Percentiles rank a stretch among this genome's conserved stretches.
These are phyloP conservation scores for Phytophthora sp. DNA, from an alignment of 352 stramenopile genomes.

Conservation along the genomic window DNA sequence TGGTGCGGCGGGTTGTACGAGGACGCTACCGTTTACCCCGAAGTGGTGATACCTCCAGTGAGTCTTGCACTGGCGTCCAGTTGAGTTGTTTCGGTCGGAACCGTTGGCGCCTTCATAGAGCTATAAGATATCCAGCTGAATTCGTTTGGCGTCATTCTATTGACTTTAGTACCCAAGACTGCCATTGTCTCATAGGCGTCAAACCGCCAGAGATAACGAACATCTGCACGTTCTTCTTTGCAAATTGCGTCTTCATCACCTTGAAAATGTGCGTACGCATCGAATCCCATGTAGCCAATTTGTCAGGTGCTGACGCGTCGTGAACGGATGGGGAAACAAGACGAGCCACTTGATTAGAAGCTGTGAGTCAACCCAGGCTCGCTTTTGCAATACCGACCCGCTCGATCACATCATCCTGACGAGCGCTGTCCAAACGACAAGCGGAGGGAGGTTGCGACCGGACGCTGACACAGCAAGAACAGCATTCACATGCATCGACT, in stretches of 20 bases:
- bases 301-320: not conserved
- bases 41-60: too few relatives aligned
- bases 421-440: not conserved
- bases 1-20: too few relatives aligned
- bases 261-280: not conserved
- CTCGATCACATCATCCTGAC: not conserved
- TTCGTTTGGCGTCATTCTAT: too few relatives aligned
- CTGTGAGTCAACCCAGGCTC: not conserved
- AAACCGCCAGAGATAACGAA: not conserved
- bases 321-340: not conserved
- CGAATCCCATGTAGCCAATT: not conserved
- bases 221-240: slow-evolving; percentile 5
- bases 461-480: not conserved
- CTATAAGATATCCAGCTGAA: too few relatives aligned
- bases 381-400: not conserved
- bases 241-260: not conserved
- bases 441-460: not conserved
- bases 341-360: not conserved
- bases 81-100: too few relatives aligned
- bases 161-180: too few relatives aligned
- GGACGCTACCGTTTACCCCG: too few relatives aligned
- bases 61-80: too few relatives aligned
- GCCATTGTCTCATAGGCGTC: too few relatives aligned
- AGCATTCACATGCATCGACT: not conserved
- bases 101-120: too few relatives aligned